phyloP scores from a whole-genome alignment of 495 filamentous ascomycete genomes.

The Xylaria grammica region DNA sequence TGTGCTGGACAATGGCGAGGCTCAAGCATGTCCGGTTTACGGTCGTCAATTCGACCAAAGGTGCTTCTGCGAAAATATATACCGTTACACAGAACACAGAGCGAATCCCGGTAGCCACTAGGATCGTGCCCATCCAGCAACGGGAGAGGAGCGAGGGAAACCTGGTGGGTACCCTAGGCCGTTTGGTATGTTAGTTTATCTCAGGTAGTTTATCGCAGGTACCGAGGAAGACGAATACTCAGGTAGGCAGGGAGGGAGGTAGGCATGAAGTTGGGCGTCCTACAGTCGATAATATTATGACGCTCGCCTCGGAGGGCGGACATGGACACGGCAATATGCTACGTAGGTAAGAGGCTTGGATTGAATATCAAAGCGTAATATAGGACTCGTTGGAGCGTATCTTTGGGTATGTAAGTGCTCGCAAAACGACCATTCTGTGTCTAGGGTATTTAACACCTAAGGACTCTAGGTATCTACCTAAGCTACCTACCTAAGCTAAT shows the following conservation, averaged over 20 bases:
- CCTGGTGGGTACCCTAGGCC: not conserved
- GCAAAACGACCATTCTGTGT: not conserved
- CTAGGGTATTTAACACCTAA: too few species aligned
- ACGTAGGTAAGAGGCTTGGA: not conserved
- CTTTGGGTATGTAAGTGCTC: not conserved
- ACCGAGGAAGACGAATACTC: too few species aligned
- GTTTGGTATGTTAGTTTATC: too few species aligned
- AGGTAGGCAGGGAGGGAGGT: too few species aligned
- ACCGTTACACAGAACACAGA: constrained; percentile 16
- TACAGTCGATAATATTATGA: too few species aligned
- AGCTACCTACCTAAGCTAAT: too few species aligned
- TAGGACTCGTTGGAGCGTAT: not conserved
- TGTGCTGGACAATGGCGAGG: not conserved
- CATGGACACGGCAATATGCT: not conserved
- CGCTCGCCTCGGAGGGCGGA: not conserved
- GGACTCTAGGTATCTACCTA: too few species aligned
- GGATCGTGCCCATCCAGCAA: not conserved
- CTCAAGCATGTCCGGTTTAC: not conserved
- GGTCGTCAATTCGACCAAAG: not conserved
- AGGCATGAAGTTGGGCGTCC: too few species aligned
- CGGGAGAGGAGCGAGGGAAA: not conserved
- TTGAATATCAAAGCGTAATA: not conserved
- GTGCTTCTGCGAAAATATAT: constrained; percentile 9
- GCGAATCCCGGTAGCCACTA: constrained; percentile 11
- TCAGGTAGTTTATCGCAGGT: too few species aligned